Evolutionary conservation across 495 filamentous ascomycete genomes (phyloP), one percentile per base, ranked within the genome.

Genomic region (Neurospora tetrasperma): DNA sequence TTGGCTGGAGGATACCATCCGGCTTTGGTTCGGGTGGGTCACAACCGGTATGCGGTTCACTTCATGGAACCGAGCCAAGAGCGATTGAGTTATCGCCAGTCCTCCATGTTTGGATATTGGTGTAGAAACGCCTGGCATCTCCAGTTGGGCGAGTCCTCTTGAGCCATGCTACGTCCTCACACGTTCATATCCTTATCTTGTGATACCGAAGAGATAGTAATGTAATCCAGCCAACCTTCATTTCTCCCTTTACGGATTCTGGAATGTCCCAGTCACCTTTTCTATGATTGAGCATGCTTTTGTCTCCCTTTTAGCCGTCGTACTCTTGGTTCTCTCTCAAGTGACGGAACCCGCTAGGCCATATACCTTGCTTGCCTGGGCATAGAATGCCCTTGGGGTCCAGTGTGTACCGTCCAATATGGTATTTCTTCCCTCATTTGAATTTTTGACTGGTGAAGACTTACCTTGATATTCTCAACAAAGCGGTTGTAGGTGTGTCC

Each of bases 401-500:
- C 16, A 82, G 40, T 2, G 77, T 69, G 69, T 82, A 79, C 80
- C 80, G 31, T 31, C 42, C 10, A 46, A 3, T n/a, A 14, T 10
- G 7, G 35, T 70, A 11, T 54, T 69, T 40, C 18, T 43, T 16
- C n/a, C 40, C 54, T 41, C 11, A 42, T 8, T 14, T 5, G 44
- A 35, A 69, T 18, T 70, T 12, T 69, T 23, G 10, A 4, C 18
- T 20, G 12, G 0, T 14, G n/a, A 46, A n/a, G 14, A 72, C 73
- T 70, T 0, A 83, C 80, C 78, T 84, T 84, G 74, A 84, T 76
- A 18, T 79, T 82, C 70, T 83, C 80, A 4, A 83, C 78, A 72
- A 84, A 83, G 18, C 80, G 78, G 38, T 82, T 80, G 62, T 84
- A 84, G 5, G 80, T 80, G 59, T 84, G 82, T 27, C 77, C 75